phyloP scores from a whole-genome alignment of 345 rosid genomes.

The Microcos paniculata region DNA sequence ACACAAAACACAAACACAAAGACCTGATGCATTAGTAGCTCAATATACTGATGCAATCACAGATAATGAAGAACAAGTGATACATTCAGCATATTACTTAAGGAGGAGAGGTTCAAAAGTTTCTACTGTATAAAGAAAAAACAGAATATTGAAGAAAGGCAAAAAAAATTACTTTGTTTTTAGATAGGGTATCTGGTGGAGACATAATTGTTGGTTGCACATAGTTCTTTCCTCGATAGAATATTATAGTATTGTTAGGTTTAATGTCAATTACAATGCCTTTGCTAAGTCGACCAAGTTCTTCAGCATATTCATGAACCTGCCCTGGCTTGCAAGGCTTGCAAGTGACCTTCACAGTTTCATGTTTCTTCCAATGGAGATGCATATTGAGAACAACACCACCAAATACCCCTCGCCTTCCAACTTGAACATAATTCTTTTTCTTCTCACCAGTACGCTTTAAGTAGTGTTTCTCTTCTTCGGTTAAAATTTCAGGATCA shows the following conservation, averaged over 20 bases:
- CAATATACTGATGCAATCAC: background rate
- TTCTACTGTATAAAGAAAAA: background rate
- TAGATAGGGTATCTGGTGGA: slow-evolving; percentile 76
- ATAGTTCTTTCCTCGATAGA: slow-evolving; percentile 91
- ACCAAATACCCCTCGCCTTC: slow-evolving; percentile 95
- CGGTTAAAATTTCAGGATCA: slow-evolving; percentile 86
- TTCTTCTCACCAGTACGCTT: slow-evolving; percentile 92
- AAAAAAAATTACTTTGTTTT: slow-evolving; percentile 49
- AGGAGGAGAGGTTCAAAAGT: background rate
- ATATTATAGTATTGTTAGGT: slow-evolving; percentile 62
- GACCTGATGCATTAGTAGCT: background rate
- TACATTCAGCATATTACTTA: background rate
- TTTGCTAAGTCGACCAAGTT: slow-evolving; percentile 75
- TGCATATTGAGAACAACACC: slow-evolving; percentile 96
- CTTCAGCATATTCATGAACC: slow-evolving; percentile 79
- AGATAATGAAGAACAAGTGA: background rate
- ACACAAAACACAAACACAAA: background rate
- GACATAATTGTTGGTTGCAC: slow-evolving; percentile 77
- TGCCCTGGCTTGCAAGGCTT: slow-evolving; percentile 84
- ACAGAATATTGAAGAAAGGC: background rate
- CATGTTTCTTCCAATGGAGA: slow-evolving; percentile 97
- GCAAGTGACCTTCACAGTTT: slow-evolving; percentile 88
- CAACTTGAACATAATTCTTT: slow-evolving; percentile 77
- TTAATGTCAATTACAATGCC: slow-evolving; percentile 83
- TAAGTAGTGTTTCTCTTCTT: slow-evolving; percentile 88